A percentile compares a stretch with the other conserved stretches of the same genome.
Conservation (phyloP, 129 eudicot species). For the Helianthus tuberosus region DNA sequence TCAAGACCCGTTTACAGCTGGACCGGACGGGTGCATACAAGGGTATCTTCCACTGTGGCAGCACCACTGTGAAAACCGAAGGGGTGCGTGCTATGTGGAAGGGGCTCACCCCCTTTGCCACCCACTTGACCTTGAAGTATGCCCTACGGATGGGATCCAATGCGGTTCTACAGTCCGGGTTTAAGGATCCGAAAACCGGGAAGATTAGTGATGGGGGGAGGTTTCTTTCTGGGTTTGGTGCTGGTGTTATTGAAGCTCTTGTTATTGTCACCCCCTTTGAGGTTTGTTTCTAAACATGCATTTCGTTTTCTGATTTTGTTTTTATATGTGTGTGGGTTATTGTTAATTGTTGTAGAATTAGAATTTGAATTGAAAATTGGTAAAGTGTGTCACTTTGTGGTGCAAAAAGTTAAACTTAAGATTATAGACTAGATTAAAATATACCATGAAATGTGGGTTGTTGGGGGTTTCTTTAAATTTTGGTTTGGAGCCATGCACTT, state of each 20-base stretch:
- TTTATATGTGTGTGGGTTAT: not conserved
- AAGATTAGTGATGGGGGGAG: conserved; percentile 58
- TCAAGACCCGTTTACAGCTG: conserved; percentile 88
- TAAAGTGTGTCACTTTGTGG: too few species aligned
- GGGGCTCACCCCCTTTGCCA: conserved; percentile 86
- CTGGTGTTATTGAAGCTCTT: conserved; percentile 94
- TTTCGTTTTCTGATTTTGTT: not conserved
- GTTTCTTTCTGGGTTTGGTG: conserved; percentile 82
- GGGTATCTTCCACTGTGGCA: conserved; percentile 87
- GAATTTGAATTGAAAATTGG: not conserved
- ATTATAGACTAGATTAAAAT: too few species aligned
- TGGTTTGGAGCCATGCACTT: too few species aligned
- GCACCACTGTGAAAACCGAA: conserved; percentile 48
- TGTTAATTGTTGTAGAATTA: not conserved
- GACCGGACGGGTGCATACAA: conserved; percentile 73
- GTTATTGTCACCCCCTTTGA: conserved; percentile 91
- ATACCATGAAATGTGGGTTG: too few species aligned
- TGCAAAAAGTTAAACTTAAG: too few species aligned
- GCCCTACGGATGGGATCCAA: conserved; percentile 91
- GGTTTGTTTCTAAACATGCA: conserved; percentile 38
- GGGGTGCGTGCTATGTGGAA: conserved; percentile 94
- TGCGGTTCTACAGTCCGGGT: conserved; percentile 66
- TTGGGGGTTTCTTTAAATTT: too few species aligned
- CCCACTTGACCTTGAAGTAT: conserved; percentile 86
- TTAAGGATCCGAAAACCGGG: conserved; percentile 73